phyloP scores from a whole-genome alignment of 2,329 filamentous ascomycete genomes.

The Alternaria alternata region DNA sequence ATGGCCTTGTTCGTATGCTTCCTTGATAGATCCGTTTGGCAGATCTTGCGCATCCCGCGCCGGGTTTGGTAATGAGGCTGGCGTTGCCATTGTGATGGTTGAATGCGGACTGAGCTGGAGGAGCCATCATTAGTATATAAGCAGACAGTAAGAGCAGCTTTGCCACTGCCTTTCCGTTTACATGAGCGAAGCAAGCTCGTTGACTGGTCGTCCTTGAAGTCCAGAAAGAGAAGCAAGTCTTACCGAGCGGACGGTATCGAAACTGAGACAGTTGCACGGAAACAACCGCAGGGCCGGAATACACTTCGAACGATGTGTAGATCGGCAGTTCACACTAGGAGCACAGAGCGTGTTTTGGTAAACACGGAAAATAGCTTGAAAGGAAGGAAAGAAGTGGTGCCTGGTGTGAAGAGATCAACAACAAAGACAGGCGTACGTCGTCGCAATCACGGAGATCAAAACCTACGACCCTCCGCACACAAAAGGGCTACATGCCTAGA shows the following conservation, averaged over 20 bases:
- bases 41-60: conserved; percentile 28
- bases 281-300: not conserved
- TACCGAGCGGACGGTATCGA: conserved; percentile 6
- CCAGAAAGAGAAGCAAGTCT: conserved; percentile 8
- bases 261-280: conserved; percentile 2
- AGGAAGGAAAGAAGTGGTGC: not conserved
- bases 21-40: conserved; percentile 27
- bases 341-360: not conserved
- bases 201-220: not conserved
- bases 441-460: not conserved
- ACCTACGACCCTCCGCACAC: conserved; percentile 8
- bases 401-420: not conserved
- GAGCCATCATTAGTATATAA: conserved; percentile 8
- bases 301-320: not conserved
- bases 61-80: conserved; percentile 27
- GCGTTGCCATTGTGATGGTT: conserved; percentile 32
- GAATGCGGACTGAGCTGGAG: conserved; percentile 10
- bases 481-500: not conserved
- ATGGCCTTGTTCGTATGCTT: conserved; percentile 38
- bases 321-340: not conserved
- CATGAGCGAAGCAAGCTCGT: not conserved
- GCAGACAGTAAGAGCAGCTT: not conserved
- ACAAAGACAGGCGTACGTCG: not conserved
- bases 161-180: not conserved
- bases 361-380: not conserved